A percentile compares a stretch with the other conserved stretches of the same genome.
Evolutionary conservation across 441 rosid genomes (phyloP).

Genomic region (Brassica hybrid): DNA sequence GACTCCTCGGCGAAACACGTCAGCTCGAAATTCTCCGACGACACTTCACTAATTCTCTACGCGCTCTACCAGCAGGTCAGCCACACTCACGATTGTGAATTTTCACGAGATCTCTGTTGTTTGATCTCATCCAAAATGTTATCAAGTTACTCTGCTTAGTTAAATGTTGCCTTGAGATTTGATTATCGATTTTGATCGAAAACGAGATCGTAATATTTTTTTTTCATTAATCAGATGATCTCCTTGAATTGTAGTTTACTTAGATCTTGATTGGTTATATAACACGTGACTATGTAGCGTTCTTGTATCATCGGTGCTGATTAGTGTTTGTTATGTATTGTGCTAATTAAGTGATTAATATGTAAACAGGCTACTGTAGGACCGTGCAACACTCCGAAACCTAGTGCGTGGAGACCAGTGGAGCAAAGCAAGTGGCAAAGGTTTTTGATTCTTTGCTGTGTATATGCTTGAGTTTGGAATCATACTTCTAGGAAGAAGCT

Average conservation of each 20-base stretch:
- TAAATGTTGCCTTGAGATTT: conserved; percentile 12
- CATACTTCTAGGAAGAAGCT: conserved; percentile 15
- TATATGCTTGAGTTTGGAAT: conserved; percentile 20
- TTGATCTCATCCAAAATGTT: conserved; percentile 13
- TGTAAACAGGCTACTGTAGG: conserved; percentile 79
- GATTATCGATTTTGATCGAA: not conserved
- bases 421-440: conserved; percentile 98
- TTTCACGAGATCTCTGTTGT: conserved; percentile 45
- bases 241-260: conserved; percentile 9
- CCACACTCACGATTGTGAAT: not conserved
- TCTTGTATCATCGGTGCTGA: not conserved
- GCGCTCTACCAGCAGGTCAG: conserved; percentile 89
- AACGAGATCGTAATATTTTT: not conserved
- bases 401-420: conserved; percentile 95
- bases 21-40: conserved; percentile 58
- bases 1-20: conserved; percentile 45
- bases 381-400: conserved; percentile 85
- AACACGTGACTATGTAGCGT: not conserved
- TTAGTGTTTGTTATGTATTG: not conserved
- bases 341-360: not conserved
- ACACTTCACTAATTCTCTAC: conserved; percentile 86
- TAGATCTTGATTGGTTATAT: conserved; percentile 16
- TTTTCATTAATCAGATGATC: conserved; percentile 33
- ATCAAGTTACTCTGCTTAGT: not conserved
- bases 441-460: conserved; percentile 40